Evolutionary conservation across 2,329 filamentous ascomycete species (phyloP).

Genomic region (Trichoderma lentiforme): DNA sequence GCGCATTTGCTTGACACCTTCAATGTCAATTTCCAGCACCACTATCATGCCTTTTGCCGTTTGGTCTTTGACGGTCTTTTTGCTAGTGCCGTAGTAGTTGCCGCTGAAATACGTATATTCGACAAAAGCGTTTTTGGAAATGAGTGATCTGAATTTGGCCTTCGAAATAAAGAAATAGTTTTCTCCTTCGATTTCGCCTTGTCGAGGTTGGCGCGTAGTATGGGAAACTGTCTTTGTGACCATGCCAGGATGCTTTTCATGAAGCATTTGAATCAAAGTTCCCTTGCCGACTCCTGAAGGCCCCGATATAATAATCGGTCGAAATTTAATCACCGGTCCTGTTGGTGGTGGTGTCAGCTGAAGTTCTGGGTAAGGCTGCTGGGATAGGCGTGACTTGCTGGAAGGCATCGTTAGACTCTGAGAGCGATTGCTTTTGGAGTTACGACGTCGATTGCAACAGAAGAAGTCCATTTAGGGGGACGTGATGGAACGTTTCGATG

Average conservation of each 20-base stretch:
- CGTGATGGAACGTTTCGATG: no score
- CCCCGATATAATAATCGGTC: background rate
- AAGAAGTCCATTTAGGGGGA: no score
- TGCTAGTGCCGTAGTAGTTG: background rate
- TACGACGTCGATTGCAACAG: no score
- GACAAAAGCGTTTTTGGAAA: background rate
- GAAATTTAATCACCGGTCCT: background rate
- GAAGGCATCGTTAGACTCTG: no score
- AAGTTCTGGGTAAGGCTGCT: no score
- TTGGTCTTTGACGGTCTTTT: background rate
- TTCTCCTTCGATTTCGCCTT: background rate
- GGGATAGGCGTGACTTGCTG: no score
- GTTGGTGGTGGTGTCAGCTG: no score
- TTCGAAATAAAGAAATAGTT: background rate
- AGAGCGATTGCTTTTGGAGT: no score
- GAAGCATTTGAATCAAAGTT: background rate
- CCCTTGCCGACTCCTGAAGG: background rate
- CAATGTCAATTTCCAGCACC: background rate
- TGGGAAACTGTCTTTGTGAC: background rate
- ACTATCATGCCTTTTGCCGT: background rate
- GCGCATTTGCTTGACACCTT: background rate
- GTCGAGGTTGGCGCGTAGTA: background rate
- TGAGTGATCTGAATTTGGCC: background rate
- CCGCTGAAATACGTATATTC: background rate
- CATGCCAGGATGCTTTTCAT: background rate